Percentiles rank a stretch among this genome's conserved stretches.
Evolutionary conservation across 768 basidiomycete genomes (phyloP).

Genomic region (Pleurotus platypus): DNA sequence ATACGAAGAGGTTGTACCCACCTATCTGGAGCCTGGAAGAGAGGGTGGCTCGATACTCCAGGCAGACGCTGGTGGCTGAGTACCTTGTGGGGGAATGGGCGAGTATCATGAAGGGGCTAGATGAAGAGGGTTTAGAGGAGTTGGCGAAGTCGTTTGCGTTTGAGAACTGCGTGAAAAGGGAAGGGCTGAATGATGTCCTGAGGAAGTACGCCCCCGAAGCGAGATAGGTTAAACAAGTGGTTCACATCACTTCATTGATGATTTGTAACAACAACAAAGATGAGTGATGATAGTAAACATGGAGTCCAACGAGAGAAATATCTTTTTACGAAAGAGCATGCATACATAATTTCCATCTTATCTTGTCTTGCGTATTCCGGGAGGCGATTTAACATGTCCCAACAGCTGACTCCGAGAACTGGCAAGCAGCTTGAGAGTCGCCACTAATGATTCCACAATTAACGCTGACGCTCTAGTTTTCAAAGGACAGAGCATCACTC

Average conservation of each 20-base stretch:
- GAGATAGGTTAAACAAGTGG: not conserved
- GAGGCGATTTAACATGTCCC: conserved; percentile 16
- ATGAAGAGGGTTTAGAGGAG: conserved; percentile 58
- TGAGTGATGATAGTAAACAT: too few relatives aligned
- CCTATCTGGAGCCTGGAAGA: conserved; percentile 61
- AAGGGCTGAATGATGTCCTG: conserved; percentile 58
- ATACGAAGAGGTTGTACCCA: conserved; percentile 55
- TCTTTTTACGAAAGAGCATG: too few relatives aligned
- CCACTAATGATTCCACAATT: conserved; percentile 11
- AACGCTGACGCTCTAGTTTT: not conserved
- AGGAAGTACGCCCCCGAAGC: conserved; percentile 31
- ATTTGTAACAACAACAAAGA: too few relatives aligned
- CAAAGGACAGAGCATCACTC: conserved; percentile 1
- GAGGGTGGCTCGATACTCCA: conserved; percentile 54
- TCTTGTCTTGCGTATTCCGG: not conserved
- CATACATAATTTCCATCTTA: too few relatives aligned
- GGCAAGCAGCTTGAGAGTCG: conserved; percentile 19
- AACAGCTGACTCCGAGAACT: conserved; percentile 18
- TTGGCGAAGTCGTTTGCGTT: conserved; percentile 76
- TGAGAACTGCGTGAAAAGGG: conserved; percentile 64
- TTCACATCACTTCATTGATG: too few relatives aligned
- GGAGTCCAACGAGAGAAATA: too few relatives aligned
- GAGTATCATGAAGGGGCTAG: conserved; percentile 60
- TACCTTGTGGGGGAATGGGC: conserved; percentile 74
- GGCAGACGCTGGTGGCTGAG: conserved; percentile 69